Evolutionary conservation across 768 basidiomycete genomes (phyloP).

Genomic region (Artomyces pyxidatus): DNA sequence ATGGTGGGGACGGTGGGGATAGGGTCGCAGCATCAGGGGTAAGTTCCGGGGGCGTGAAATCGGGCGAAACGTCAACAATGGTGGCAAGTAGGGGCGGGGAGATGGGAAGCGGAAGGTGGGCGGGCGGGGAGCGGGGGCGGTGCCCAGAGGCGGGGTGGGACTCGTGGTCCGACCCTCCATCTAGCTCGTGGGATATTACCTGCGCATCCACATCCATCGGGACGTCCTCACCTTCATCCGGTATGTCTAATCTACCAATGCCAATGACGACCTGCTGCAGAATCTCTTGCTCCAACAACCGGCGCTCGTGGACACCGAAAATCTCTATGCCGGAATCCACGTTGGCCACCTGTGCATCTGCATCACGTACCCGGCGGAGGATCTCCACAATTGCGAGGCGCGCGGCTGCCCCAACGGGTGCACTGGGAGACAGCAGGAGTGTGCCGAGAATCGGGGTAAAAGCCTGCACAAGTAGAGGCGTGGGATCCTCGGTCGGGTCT

Average conservation of each 20-base stretch:
- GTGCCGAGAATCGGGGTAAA: constrained; percentile 92
- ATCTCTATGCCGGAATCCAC: constrained; percentile 30
- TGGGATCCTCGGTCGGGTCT: constrained; percentile 16
- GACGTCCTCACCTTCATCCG: constrained; percentile 14
- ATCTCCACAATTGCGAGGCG: constrained; percentile 74
- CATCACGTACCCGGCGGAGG: constrained; percentile 45
- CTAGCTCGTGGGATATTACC: background rate
- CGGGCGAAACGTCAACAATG: background rate
- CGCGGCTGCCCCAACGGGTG: constrained; percentile 62
- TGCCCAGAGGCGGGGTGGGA: background rate
- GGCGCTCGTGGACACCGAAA: constrained; percentile 48
- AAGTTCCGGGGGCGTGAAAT: background rate
- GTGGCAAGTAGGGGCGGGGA: background rate
- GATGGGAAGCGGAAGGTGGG: background rate
- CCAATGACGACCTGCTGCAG: constrained; percentile 84
- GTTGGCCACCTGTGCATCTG: constrained; percentile 24
- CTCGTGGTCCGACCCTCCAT: background rate
- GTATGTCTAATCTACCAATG: constrained; percentile 61
- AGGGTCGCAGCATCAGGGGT: background rate
- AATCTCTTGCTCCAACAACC: constrained; percentile 72
- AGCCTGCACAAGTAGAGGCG: constrained; percentile 64
- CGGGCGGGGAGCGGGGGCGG: background rate
- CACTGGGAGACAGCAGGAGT: constrained; percentile 74
- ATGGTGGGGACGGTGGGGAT: background rate
- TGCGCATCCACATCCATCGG: background rate